Percentiles rank a stretch among this genome's conserved stretches.
phyloP scores from a whole-genome alignment of 2,329 filamentous ascomycete species.

The Paracorniculantispora psalliotae region DNA sequence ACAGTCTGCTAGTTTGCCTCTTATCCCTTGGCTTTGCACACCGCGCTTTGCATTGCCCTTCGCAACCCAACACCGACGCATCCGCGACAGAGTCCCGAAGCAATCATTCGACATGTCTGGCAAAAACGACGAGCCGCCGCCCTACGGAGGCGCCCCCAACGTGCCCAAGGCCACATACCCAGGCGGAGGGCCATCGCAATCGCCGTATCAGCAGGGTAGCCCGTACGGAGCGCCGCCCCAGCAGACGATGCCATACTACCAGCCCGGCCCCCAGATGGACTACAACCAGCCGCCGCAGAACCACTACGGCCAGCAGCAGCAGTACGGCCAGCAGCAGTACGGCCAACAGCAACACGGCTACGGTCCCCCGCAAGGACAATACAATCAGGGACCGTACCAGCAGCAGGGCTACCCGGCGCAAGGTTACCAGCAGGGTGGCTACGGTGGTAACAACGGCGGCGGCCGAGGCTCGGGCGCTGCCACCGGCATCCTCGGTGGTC shows the following conservation, averaged over 20 bases:
- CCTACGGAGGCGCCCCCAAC: conserved; percentile 37
- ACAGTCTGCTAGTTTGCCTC: not conserved
- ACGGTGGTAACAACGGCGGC: conserved; percentile 31
- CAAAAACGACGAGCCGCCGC: conserved; percentile 46
- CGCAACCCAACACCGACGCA: not conserved
- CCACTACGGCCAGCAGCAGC: conserved; percentile 24
- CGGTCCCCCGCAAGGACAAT: not conserved
- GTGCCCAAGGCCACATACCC: conserved; percentile 41
- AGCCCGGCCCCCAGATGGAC: conserved; percentile 37
- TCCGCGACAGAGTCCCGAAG: conserved; percentile 1
- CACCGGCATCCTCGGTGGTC: conserved; percentile 37
- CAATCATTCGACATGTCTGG: conserved; percentile 32
- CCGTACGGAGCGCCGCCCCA: conserved; percentile 26
- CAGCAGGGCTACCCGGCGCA: conserved; percentile 28
- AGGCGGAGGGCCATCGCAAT: conserved; percentile 34
- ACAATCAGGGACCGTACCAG: conserved; percentile 9
- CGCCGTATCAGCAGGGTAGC: conserved; percentile 23
- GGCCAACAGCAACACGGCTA: conserved; percentile 17
- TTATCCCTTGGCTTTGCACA: not conserved
- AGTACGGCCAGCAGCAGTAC: conserved; percentile 39
- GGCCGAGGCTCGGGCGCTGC: conserved; percentile 13
- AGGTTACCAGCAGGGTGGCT: conserved; percentile 27
- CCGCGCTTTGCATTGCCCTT: not conserved
- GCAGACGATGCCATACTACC: conserved; percentile 30
- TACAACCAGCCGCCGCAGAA: conserved; percentile 37